Percentiles rank a stretch among this genome's conserved stretches.
Evolutionary conservation across 1,284 basidiomycete genomes (phyloP).

Genomic region (Filobasidium uniguttulatum): DNA sequence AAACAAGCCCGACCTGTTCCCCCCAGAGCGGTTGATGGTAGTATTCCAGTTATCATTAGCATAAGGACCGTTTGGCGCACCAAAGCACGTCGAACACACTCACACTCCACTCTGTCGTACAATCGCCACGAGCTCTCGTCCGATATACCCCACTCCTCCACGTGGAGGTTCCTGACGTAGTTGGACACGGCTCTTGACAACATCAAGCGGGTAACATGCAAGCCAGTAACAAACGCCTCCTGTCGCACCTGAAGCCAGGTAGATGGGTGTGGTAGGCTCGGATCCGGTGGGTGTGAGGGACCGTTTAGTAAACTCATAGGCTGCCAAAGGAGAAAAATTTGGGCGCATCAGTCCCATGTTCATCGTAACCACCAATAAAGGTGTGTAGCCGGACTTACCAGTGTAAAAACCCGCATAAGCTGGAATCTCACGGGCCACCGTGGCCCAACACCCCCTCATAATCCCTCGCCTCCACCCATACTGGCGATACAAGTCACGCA

Average conservation of each 20-base stretch:
- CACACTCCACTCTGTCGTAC: slow-evolving; percentile 62
- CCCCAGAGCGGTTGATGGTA: slow-evolving; percentile 1
- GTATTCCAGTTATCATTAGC: neutral
- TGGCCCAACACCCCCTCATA: slow-evolving; percentile 97
- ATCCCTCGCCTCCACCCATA: slow-evolving; percentile 76
- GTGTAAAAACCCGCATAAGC: slow-evolving; percentile 71
- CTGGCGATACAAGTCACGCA: slow-evolving; percentile 65
- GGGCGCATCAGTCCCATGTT: neutral
- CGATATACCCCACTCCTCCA: slow-evolving; percentile 64
- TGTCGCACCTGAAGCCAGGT: slow-evolving; percentile 47
- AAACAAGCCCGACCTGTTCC: slow-evolving; percentile 52
- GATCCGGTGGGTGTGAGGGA: slow-evolving; percentile 45
- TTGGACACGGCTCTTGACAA: slow-evolving; percentile 81
- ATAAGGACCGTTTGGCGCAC: neutral
- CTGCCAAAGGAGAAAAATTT: slow-evolving; percentile 45
- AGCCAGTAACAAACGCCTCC: slow-evolving; percentile 93
- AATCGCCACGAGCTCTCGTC: slow-evolving; percentile 52
- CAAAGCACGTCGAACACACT: slow-evolving; percentile 32
- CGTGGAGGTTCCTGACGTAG: slow-evolving; percentile 63
- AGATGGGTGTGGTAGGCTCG: neutral
- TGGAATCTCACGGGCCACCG: slow-evolving; percentile 80
- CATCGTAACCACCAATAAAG: neutral
- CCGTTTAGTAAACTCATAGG: slow-evolving; percentile 79
- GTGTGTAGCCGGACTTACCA: slow-evolving; percentile 15
- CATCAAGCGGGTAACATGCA: slow-evolving; percentile 79